Evolutionary conservation across 805 yeast genomes (phyloP).

Genomic region (Starmerella stellata): DNA sequence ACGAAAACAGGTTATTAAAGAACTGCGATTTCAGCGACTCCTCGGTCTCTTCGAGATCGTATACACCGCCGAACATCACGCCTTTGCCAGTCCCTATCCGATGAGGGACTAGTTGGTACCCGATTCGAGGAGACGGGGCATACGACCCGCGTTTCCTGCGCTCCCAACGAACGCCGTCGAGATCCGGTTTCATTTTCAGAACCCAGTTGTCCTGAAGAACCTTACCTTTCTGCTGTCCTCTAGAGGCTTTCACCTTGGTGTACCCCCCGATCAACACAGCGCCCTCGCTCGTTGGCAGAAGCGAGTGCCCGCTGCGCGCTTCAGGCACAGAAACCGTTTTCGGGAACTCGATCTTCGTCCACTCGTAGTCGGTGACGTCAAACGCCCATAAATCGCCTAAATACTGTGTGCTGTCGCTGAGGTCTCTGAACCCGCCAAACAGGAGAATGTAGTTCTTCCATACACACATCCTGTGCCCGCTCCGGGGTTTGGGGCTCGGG

Average conservation of each 20-base stretch:
- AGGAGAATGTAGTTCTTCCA: conserved; percentile 83
- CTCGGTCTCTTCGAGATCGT: conserved; percentile 86
- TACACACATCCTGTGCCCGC: conserved; percentile 76
- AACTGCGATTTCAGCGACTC: conserved; percentile 73
- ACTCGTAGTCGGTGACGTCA: conserved; percentile 72
- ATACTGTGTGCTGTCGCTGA: conserved; percentile 69
- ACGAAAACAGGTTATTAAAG: conserved; percentile 62
- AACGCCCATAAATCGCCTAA: conserved; percentile 79
- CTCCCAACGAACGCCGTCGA: conserved; percentile 67
- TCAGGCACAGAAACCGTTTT: conserved; percentile 68
- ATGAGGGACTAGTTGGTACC: conserved; percentile 75
- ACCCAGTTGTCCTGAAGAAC: conserved; percentile 74
- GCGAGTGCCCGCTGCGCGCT: conserved; percentile 82
- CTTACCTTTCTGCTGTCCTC: conserved; percentile 80
- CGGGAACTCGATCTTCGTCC: conserved; percentile 82
- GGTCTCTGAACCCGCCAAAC: conserved; percentile 85
- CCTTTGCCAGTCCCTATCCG: conserved; percentile 55
- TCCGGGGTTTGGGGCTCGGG: conserved; percentile 52
- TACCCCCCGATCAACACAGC: conserved; percentile 85
- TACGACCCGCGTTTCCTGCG: conserved; percentile 76
- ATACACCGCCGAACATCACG: conserved; percentile 85
- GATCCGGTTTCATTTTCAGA: conserved; percentile 69
- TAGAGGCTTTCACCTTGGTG: conserved; percentile 69
- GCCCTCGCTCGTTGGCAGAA: conserved; percentile 62
- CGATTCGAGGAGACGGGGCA: conserved; percentile 87